Percentiles rank a stretch among this genome's conserved stretches.
These are phyloP conservation scores for Alternaria metachromatica DNA, from an alignment of 2,329 filamentous ascomycete species.

Conservation along the genomic window DNA sequence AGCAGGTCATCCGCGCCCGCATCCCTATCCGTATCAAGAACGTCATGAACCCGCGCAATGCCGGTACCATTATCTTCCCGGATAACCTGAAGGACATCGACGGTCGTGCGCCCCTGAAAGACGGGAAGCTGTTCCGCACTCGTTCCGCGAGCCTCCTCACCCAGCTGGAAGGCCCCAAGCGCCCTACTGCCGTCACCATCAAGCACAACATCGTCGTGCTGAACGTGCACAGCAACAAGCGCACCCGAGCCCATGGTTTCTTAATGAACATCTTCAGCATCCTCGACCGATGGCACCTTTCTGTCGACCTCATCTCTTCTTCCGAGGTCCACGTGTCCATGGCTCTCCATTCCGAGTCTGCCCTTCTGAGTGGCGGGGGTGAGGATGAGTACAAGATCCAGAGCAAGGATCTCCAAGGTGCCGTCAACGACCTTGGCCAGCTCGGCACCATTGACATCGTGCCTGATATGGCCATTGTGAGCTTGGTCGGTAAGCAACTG, in stretches of 20 bases:
- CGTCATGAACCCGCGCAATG: slow-evolving; percentile 82
- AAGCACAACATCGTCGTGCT: slow-evolving; percentile 97
- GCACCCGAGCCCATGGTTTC: slow-evolving; percentile 94
- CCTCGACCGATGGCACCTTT: slow-evolving; percentile 83
- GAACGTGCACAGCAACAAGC: slow-evolving; percentile 97
- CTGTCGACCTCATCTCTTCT: slow-evolving; percentile 94
- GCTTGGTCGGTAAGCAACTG: slow-evolving; percentile 92
- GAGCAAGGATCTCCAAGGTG: slow-evolving; percentile 55
- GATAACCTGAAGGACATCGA: slow-evolving; percentile 66
- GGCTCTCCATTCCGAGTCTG: slow-evolving; percentile 83
- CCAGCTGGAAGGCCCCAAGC: slow-evolving; percentile 55
- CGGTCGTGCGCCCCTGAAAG: slow-evolving; percentile 62
- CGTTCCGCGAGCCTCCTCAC: slow-evolving; percentile 55
- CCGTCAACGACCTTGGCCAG: slow-evolving; percentile 73
- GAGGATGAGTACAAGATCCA: slow-evolving; percentile 58
- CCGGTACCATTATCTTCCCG: slow-evolving; percentile 82
- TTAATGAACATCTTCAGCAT: slow-evolving; percentile 93
- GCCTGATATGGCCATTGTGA: slow-evolving; percentile 92
- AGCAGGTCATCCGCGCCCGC: slow-evolving; percentile 79
- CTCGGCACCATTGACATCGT: slow-evolving; percentile 92
- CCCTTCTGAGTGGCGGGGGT: slow-evolving; percentile 57
- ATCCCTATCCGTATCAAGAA: slow-evolving; percentile 92
- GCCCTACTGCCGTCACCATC: slow-evolving; percentile 79
- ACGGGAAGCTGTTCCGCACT: slow-evolving; percentile 61
- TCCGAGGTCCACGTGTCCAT: slow-evolving; percentile 97